Evolutionary conservation across 108 stramenopile species (phyloP), one percentile per base, ranked within the genome.

Genomic region (Cylindrotheca fusiformis): DNA sequence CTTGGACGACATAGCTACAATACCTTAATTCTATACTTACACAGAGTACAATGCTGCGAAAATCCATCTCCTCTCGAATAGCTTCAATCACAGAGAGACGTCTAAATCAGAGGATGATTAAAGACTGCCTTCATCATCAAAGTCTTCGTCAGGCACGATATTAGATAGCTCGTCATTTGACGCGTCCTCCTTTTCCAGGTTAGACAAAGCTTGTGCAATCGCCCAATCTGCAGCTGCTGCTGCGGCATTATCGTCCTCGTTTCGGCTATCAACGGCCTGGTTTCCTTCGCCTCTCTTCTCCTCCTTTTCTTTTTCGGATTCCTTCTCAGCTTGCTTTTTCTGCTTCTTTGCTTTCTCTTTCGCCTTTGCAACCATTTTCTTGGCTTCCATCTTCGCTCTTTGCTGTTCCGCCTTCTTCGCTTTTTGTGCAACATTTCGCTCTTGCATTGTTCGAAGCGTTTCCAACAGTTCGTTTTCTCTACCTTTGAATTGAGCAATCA

Each of bases 181-280:
- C 14, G 36, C 6, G 14, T 49, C 6, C 36, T 63, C 63, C 32
- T 30, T 63, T 63, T 63, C 63, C 51, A 66, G 73, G 46, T 36
- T 68, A 33, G 19, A 56, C 51, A 6, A 88, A 63, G 65, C 86
- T 86, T 80, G 51, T 50, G 77, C 64, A 56, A 91, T 91, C 1
- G 90, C 90, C 90, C 90, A 91, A 10, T 85, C 87, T 24, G 90
- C 90, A 17, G 90, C 90, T 22, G 55, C 65, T 6, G 55, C 55
- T 6, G 54, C 65, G 32, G 65, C 65, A 22, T 21, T 28, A 28
- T 57, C 55, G 14, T n/a, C 28, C 17, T 55, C 54, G 1, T 41
- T 41, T 23, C 19, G 32, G 19, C 20, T 32, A 17, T 19, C 29
- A 2, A 32, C 1, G 4, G 29, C 27, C 33, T 1, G 1, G 30